phyloP scores from a whole-genome alignment of 345 rosid species.

The Camelina neglecta region DNA sequence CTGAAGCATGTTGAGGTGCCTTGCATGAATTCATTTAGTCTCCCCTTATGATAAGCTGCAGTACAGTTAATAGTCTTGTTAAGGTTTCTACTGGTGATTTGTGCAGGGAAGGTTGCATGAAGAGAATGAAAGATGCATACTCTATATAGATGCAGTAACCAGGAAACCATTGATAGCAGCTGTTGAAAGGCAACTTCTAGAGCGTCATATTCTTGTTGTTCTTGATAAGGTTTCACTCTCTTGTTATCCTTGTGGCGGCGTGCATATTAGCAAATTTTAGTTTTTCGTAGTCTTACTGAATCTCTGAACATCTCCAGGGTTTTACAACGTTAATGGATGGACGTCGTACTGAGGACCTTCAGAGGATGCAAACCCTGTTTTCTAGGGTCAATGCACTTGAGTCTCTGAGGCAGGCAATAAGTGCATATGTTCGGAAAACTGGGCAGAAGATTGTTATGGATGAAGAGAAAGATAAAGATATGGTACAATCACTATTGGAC shows the following conservation, averaged over 20 bases:
- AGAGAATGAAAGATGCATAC: constrained; percentile 94
- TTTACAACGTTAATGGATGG: constrained; percentile 91
- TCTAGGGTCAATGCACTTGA: constrained; percentile 89
- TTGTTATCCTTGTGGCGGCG: background rate
- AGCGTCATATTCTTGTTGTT: constrained; percentile 82
- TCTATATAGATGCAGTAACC: constrained; percentile 84
- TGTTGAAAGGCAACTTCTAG: constrained; percentile 87
- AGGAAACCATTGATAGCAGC: constrained; percentile 86
- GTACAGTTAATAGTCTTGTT: constrained; percentile 14
- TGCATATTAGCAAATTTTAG: constrained; percentile 1
- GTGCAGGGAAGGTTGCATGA: constrained; percentile 90
- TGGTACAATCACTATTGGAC: constrained; percentile 86
- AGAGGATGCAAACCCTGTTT: constrained; percentile 78
- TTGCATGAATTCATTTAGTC: constrained; percentile 13
- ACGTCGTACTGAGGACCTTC: constrained; percentile 86
- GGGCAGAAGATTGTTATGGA: constrained; percentile 90
- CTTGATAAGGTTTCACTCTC: constrained; percentile 79
- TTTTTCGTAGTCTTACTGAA: constrained; percentile 10
- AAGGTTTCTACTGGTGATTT: constrained; percentile 30
- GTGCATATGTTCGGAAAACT: constrained; percentile 76
- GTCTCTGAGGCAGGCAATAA: constrained; percentile 80
- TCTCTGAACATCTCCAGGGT: constrained; percentile 60
- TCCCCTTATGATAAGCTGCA: constrained; percentile 25
- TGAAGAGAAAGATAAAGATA: constrained; percentile 98
- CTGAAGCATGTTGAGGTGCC: constrained; percentile 96